Evolutionary conservation across 2,329 filamentous ascomycete genomes (phyloP), one percentile per base, ranked within the genome.

Genomic region (Botryosphaeria dothidea): DNA sequence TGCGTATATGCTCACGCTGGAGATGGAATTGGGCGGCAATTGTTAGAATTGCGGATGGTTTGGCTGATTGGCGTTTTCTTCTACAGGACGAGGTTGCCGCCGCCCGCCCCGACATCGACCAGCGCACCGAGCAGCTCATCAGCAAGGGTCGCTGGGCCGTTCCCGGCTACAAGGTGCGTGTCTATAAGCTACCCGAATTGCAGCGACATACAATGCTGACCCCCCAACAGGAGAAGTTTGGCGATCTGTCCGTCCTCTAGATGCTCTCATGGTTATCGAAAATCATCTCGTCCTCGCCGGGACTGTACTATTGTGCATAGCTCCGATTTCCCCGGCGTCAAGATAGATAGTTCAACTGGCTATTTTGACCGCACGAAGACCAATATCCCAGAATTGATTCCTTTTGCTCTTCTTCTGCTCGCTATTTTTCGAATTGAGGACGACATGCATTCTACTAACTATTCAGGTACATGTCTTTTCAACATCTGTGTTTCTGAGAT

Each of bases 131-230:
- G 75, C 89, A 95, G 84, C 88, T 99, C 79, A 93, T 99, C 71
- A 92, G 92, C 81, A 97, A 96, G 90, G 94, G 94, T 81, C 92
- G 93, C 88, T 99, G 95, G 95, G 88, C 90, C 84, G 93, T 97
- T 77, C 93, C 95, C 69, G 95, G 95, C 79, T 99, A 99, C 91
- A 97, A 97, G 92, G 94, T 94, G 84, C 74, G 90, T 82, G 57
- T 68, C 17, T 36, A 27, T 27, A 13, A 11, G 27, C 17, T 21
- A 9, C 9, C 17, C 8, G 25, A 19, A 17, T 60, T n/a, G 25
- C 9, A 4, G 13, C 25, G 46, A 15, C 34, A 13, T 46, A 31
- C 11, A 4, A n/a, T 67, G 67, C 85, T 90, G 79, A 90, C 78
- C 65, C 69, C 67, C 71, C 52, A 75, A 71, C 75, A 98, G 94